Base-by-base conservation (phyloP, 2,329 filamentous ascomycete species). In the Zymoseptoria pseudotritici region DNA sequence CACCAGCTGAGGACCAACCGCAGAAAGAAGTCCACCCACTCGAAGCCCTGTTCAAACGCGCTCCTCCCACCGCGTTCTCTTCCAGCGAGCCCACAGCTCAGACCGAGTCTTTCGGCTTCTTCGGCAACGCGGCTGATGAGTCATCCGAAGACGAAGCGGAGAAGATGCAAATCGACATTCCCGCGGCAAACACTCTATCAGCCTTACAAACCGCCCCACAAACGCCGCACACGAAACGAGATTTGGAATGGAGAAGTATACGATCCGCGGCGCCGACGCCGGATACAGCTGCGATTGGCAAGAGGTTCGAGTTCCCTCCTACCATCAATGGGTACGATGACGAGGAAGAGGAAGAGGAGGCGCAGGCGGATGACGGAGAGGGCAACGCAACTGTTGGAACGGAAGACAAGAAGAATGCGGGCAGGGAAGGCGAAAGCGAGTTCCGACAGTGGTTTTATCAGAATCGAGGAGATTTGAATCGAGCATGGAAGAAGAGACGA, bases 221-320 rank as follows among this genome's bases (percentile, higher is more conserved):
- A 74, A 97, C 93, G 0, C 93, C 93, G 0, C 96, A 86, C 72
- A 90, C 89, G 0, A 85, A 86, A 63, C 83, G 86, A 66, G 93
- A 97, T 66, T 79, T 93, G 29, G 87, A 90, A 67, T 85, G 80
- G 76, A 83, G 91, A 63, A 84, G 83, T 55, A 72, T 89, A n/a
- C 83, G 94, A 58, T 97, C 91, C 71, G 91, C 91, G 5, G 94
- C 94, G 2, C 94, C 94, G 0, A 99, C 94, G 0, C 94, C 94
- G 0, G 94, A 99, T 71, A 97, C 94, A 0, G 91, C 91, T 1
- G 86, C 91, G 61, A 86, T 89, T 1, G 85, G 80, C 50, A 83
- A 85, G n/a, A 70, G 73, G 2, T 74, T 82, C 0, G 78, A 81
- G 58, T 81, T 82, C 60, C 76, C 79, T 1, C 79, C 82, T 54